Evolutionary conservation across 2,329 filamentous ascomycete species (phyloP).

Genomic region (Hirsutella minnesotensis): DNA sequence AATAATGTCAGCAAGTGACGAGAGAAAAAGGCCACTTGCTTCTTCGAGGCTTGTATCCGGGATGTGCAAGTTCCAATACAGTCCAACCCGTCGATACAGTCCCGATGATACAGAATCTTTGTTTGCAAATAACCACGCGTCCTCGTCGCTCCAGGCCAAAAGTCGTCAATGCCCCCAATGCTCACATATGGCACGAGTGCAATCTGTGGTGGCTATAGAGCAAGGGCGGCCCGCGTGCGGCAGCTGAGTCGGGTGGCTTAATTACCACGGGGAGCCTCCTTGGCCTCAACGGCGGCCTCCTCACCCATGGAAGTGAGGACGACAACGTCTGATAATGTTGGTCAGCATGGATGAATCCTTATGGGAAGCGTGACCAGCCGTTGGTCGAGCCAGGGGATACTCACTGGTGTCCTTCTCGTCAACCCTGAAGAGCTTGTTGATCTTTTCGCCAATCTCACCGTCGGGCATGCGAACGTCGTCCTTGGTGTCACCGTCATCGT

Average conservation of each 20-base stretch:
- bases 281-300: slow-evolving; percentile 82
- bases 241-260: slow-evolving; percentile 10
- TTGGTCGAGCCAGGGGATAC: slow-evolving; percentile 17
- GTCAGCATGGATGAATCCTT: neutral
- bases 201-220: slow-evolving; percentile 14
- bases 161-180: slow-evolving; percentile 20
- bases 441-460: slow-evolving; percentile 78
- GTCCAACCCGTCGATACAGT: slow-evolving; percentile 29
- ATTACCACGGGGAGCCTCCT: slow-evolving; percentile 60
- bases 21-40: slow-evolving; percentile 25
- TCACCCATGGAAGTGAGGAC: slow-evolving; percentile 95
- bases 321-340: slow-evolving; percentile 57
- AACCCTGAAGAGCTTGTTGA: slow-evolving; percentile 63
- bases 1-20: slow-evolving; percentile 22
- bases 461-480: slow-evolving; percentile 93
- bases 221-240: slow-evolving; percentile 12
- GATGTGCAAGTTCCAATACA: slow-evolving; percentile 15
- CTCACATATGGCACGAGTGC: slow-evolving; percentile 11
- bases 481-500: slow-evolving; percentile 75
- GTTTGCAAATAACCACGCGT: slow-evolving; percentile 23
- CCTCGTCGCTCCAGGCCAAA: slow-evolving; percentile 23
- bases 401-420: slow-evolving; percentile 93
- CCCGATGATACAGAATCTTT: slow-evolving; percentile 31
- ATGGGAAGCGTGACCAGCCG: neutral
- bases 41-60: slow-evolving; percentile 6